Conservation (phyloP, 495 filamentous ascomycete genomes). For the Talaromyces thailandensis region DNA sequence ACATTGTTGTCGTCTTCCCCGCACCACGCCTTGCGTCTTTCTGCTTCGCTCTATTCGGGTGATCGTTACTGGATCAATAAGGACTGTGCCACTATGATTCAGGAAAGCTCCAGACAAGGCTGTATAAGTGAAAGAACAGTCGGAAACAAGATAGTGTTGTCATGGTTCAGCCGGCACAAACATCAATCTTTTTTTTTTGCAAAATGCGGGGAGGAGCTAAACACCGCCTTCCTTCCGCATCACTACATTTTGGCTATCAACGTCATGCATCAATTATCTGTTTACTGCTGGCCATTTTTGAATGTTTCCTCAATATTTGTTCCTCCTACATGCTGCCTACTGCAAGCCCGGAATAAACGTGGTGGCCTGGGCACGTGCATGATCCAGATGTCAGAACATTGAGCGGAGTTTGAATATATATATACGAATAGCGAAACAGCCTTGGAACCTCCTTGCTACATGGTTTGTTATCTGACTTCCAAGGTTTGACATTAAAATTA, state of each 20-base stretch:
- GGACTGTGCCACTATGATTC: not conserved
- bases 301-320: not conserved
- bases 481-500: too few relatives aligned
- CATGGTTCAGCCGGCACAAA: not conserved
- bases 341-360: too few relatives aligned
- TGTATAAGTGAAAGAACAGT: not conserved
- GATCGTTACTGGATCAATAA: not conserved
- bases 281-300: not conserved
- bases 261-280: not conserved
- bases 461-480: too few relatives aligned
- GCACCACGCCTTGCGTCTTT: not conserved
- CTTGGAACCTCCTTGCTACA: too few relatives aligned
- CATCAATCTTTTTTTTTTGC: not conserved
- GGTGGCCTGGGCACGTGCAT: too few relatives aligned
- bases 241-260: not conserved
- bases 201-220: not conserved
- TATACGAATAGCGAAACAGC: too few relatives aligned
- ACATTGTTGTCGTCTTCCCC: conserved; percentile 13
- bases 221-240: not conserved
- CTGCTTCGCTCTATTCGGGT: not conserved
- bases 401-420: too few relatives aligned
- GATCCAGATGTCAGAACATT: too few relatives aligned
- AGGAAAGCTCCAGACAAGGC: not conserved
- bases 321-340: too few relatives aligned
- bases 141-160: not conserved